Evolutionary conservation across 2,329 filamentous ascomycete species (phyloP), one percentile per base, ranked within the genome.

Genomic region (Colletotrichum cordylinicola): DNA sequence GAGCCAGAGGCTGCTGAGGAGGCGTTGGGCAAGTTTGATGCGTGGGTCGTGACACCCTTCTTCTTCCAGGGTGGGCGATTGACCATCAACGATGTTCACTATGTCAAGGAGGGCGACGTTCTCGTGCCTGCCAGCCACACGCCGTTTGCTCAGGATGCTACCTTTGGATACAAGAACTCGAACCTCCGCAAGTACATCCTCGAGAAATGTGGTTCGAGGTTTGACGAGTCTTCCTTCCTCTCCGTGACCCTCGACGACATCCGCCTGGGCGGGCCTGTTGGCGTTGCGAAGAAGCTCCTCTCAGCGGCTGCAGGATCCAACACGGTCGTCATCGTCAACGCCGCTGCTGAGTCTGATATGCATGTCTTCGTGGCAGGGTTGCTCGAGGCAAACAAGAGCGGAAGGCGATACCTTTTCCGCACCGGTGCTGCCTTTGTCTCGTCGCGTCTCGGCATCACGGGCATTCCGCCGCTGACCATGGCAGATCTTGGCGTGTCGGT

Each of bases 41-140:
- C 87, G 0, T 90, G 89, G 86, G 83, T 92, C 2, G 82, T 92
- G 0, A 89, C 89, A 0, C 91, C 91, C 0, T 92, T 92, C 80
- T 92, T 92, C 79, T 83, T 88, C 5, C 90, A 92, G 77, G 91
- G 91, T 8, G 90, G 91, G 0, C 80, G 91, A 4, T 89, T 89
- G 58, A 92, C 90, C 0, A 90, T 92, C 16, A 80, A 88, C 33
- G 88, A 92, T 79, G 85, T 91, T 1, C 90, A 92, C 79, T 92
- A 92, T 73, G 90, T 92, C 9, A 86, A 87, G 2, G 90, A 91
- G 60, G 87, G 86, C 0, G 86, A 87, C 1, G 79, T 78, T 1
- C 78, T 90, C 4, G 86, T 90, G 0, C 89, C 90, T 0, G 89
- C 90, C 0, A 88, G 86, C 0, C 82, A 87, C 37, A 92, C 90